These are phyloP conservation scores for Endocalyx cinctus DNA, from an alignment of 2,329 filamentous ascomycete genomes.

Conservation along the genomic window DNA sequence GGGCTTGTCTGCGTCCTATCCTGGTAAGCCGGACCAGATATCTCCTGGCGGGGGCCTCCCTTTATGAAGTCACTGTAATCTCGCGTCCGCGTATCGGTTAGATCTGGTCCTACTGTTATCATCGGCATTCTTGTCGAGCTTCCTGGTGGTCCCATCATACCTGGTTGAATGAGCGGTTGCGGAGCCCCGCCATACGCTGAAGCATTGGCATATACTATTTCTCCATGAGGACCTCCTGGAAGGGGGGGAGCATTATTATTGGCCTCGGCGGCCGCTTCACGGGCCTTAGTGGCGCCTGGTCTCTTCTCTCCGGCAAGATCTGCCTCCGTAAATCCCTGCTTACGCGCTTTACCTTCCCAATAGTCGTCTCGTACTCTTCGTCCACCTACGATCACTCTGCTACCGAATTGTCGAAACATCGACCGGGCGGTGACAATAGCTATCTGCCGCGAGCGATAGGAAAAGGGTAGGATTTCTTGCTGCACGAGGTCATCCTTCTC, in stretches of 20 bases:
- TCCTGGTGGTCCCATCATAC: slow-evolving; percentile 63
- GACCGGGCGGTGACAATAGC: slow-evolving; percentile 95
- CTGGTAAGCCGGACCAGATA: slow-evolving; percentile 81
- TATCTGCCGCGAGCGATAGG: slow-evolving; percentile 96
- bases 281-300: slow-evolving; percentile 82
- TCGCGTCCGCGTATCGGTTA: slow-evolving; percentile 70
- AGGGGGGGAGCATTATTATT: slow-evolving; percentile 51
- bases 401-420: slow-evolving; percentile 98
- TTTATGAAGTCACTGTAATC: slow-evolving; percentile 77
- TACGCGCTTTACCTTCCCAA: slow-evolving; percentile 95
- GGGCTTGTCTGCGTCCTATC: slow-evolving; percentile 76
- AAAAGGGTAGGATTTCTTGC: slow-evolving; percentile 94
- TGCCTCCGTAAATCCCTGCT: slow-evolving; percentile 97
- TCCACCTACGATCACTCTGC: slow-evolving; percentile 84
- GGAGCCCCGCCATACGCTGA: slow-evolving; percentile 63
- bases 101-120: slow-evolving; percentile 76
- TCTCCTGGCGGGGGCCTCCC: slow-evolving; percentile 81
- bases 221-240: slow-evolving; percentile 67
- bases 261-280: slow-evolving; percentile 75
- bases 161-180: slow-evolving; percentile 66
- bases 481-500: slow-evolving; percentile 96
- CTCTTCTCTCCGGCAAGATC: slow-evolving; percentile 94
- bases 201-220: slow-evolving; percentile 83
- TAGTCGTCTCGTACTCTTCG: slow-evolving; percentile 94
- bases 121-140: slow-evolving; percentile 72